Evolutionary conservation across 2,329 filamentous ascomycete genomes (phyloP).

Genomic region (Verticillium dahliae): DNA sequence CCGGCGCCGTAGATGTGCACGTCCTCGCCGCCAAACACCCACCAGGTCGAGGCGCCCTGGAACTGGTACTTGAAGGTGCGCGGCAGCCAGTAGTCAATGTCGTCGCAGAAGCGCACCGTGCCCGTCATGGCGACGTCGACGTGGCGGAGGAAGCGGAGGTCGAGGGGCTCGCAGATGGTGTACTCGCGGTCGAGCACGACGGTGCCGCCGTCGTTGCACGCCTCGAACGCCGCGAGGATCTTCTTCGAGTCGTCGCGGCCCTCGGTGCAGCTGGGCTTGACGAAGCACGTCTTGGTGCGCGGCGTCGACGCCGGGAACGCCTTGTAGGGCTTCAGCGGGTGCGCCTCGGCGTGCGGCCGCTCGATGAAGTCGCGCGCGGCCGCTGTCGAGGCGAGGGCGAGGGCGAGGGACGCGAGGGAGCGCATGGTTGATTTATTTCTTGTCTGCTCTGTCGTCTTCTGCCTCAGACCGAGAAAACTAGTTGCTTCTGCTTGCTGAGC

Average conservation of each 20-base stretch:
- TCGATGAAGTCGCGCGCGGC: slow-evolving; percentile 4
- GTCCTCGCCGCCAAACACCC: slow-evolving; percentile 23
- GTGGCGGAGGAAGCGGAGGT: slow-evolving; percentile 57
- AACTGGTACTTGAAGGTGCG: slow-evolving; percentile 58
- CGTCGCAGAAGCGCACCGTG: slow-evolving; percentile 55
- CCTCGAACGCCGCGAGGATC: slow-evolving; percentile 44
- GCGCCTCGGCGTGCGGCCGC: slow-evolving; percentile 11
- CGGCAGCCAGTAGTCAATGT: slow-evolving; percentile 63
- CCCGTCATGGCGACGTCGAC: slow-evolving; percentile 55
- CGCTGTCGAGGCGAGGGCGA: slow-evolving; percentile 2
- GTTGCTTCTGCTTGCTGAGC: neutral
- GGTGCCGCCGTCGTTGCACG: slow-evolving; percentile 58
- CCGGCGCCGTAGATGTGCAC: slow-evolving; percentile 59
- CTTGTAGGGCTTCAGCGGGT: slow-evolving; percentile 11
- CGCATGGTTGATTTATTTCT: neutral
- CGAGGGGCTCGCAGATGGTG: slow-evolving; percentile 56
- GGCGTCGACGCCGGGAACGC: slow-evolving; percentile 12
- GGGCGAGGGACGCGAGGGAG: slow-evolving; percentile 7
- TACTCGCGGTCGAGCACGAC: slow-evolving; percentile 55
- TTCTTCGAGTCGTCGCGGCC: slow-evolving; percentile 25
- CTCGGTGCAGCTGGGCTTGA: slow-evolving; percentile 13
- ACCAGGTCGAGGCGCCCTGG: slow-evolving; percentile 51
- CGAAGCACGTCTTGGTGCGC: slow-evolving; percentile 17
- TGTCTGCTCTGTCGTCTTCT: neutral
- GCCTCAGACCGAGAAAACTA: neutral